Evolutionary conservation across 176 grass and related monocot species (phyloP), one percentile per base, ranked within the genome.

Genomic region (Ananas comosus): DNA sequence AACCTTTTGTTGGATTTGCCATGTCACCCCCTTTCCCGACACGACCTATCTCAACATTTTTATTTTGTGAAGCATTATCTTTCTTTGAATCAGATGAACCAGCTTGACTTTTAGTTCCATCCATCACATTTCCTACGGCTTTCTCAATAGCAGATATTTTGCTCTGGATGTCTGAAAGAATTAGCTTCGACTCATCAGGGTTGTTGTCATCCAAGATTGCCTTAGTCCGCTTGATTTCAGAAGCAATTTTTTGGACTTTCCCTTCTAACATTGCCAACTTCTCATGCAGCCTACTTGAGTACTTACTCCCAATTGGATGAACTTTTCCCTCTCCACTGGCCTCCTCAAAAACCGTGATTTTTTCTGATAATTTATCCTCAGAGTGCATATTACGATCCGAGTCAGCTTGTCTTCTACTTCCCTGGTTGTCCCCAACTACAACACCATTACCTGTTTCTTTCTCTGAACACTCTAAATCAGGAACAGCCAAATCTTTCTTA

Each of bases 231-330:
- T 92, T 92, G 74, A 97, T 97, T 50, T 97, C 89, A 1, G 87
- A 87, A 42, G 89, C 94, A 80, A 99, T 99, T 77, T 90, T 93
- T 80, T 90, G 94, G 77, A 99, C 94, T 67, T 86, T 86, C 23
- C 84, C 89, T 84, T 99, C 94, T 68, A 93, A 25, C 0, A 82
- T 70, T 19, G 94, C 89, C 18, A 92, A 53, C 65, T 97, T 97
- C 63, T 97, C 94, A 48, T 93, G 86, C 66, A 97, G 76, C 72
- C 80, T 90, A 74, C 94, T 97, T 25, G 94, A 85, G 72, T 83
- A 88, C 48, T 72, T 97, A 70, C 74, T 85, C 48, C 70, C 65
- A 67, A 65, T 12, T 16, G 42, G 70, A 64, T 27, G 9, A 70
- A 67, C 1, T 68, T 83, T 86, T 11, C 66, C 69, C 13, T 97